These are phyloP conservation scores for Dactylellina sp. DNA, from an alignment of 2,329 filamentous ascomycete genomes.

Conservation along the genomic window DNA sequence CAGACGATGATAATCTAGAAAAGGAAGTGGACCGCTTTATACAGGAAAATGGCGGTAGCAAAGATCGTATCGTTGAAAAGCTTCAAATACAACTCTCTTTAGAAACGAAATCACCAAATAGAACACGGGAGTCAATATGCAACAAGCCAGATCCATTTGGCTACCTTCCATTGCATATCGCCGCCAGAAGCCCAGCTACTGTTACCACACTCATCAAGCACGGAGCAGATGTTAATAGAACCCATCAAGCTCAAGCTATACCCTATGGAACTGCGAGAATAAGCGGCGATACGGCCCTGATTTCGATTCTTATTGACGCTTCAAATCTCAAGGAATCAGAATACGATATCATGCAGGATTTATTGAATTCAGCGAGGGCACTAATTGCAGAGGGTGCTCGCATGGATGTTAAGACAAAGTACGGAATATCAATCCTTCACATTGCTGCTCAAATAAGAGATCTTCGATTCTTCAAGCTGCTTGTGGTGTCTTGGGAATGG, in stretches of 20 bases:
- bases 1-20: no score
- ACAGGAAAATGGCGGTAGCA: neutral
- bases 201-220: conserved; percentile 9
- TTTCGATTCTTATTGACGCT: conserved; percentile 17
- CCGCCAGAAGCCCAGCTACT: neutral
- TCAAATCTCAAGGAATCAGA: neutral
- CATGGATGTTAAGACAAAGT: conserved; percentile 7
- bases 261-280: no score
- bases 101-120: neutral
- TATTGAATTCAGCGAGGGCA: conserved; percentile 6
- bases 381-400: conserved; percentile 24
- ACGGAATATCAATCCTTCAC: conserved; percentile 4
- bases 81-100: neutral
- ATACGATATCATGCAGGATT: neutral
- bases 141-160: conserved; percentile 16
- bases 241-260: neutral
- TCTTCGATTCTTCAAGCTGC: conserved; percentile 38
- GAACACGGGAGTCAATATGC: conserved; percentile 8
- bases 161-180: conserved; percentile 6
- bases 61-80: neutral
- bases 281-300: neutral
- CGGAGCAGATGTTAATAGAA: conserved; percentile 18
- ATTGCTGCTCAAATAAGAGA: conserved; percentile 25
- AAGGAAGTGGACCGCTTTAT: neutral
- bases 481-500: conserved; percentile 31